These are phyloP conservation scores for Hyaloscypha variabilis DNA, from an alignment of 495 filamentous ascomycete species.

Conservation along the genomic window DNA sequence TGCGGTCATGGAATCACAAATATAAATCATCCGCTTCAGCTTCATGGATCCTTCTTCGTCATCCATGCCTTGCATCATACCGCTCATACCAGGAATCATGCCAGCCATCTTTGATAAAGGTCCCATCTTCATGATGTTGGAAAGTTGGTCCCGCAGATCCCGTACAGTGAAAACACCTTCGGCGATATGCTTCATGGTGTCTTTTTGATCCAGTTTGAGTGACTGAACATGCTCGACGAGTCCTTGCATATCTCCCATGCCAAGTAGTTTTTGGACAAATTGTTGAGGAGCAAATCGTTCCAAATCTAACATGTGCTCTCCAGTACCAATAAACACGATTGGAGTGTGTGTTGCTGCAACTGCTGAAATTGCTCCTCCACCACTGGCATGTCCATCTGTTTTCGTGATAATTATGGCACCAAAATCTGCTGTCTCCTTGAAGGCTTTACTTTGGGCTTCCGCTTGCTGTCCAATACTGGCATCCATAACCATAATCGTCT, in stretches of 20 bases:
- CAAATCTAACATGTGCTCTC: constrained; percentile 94
- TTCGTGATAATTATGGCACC: constrained; percentile 99
- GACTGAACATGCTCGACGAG: constrained; percentile 96
- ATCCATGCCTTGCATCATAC: constrained; percentile 93
- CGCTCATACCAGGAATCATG: constrained; percentile 95
- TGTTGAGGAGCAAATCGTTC: constrained; percentile 89
- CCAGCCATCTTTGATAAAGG: constrained; percentile 96
- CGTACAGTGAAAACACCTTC: constrained; percentile 96
- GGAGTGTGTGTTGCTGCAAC: constrained; percentile 96
- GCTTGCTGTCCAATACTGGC: constrained; percentile 95
- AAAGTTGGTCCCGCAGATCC: constrained; percentile 92
- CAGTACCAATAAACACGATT: constrained; percentile 96
- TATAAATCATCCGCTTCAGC: constrained; percentile 97
- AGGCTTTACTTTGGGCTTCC: constrained; percentile 91
- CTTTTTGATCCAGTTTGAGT: constrained; percentile 96
- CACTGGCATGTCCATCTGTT: constrained; percentile 92
- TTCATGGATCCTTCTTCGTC: constrained; percentile 93
- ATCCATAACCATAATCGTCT: constrained; percentile 98
- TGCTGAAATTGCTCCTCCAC: constrained; percentile 97
- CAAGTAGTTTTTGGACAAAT: constrained; percentile 88
- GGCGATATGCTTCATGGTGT: constrained; percentile 97
- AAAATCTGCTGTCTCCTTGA: constrained; percentile 97
- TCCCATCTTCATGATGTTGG: constrained; percentile 99
- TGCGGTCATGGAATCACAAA: constrained; percentile 96
- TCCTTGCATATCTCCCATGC: constrained; percentile 96